Evolutionary conservation across 805 yeast species (phyloP), one percentile per base, ranked within the genome.

Genomic region (Babjeviella inositovora): DNA sequence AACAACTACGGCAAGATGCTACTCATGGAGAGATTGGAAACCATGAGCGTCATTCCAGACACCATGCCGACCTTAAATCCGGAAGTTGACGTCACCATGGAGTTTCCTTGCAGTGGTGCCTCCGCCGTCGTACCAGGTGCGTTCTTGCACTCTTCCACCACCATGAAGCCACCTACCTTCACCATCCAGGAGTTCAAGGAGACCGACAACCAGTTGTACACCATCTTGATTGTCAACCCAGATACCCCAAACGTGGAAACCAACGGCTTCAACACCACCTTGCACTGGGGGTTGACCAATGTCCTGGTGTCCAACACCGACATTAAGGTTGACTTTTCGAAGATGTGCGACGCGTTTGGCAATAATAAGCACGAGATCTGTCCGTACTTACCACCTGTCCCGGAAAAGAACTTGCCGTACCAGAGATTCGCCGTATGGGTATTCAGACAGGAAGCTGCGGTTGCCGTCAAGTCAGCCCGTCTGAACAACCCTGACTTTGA

Each of bases 361-460:
- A 54, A 47, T 2, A 29, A 29, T 17, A 39, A 38, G 3, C n/a
- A n/a, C 28, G 67, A 50, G 26, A 57, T 70, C 32, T 55, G 61
- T 18, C 62, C 66, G 6, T 87, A 82, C 44, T 41, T 58, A 13
- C 94, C 98, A 13, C 79, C 95, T 21, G 64, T 65, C 14, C 94
- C 96, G 7, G 96, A 87, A 43, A 80, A 79, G 53, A 90, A 90
- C 45, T 59, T 75, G 4, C 82, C 80, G 19, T 57, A 57, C 15
- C 94, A 87, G 47, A 68, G 97, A 49, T 71, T 77, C 26, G 70
- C 79, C 24, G 66, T 81, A 20, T 85, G 96, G 95, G 92, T 84
- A 4, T 76, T 82, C 46, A 71, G 84, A 49, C 97, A 90, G 48
- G 29, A 44, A 4, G 40, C 32, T 3, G 34, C 32, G 14, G 23